A percentile compares a stretch with the other conserved stretches of the same genome.
phyloP scores from a whole-genome alignment of 2,329 filamentous ascomycete species.

The Aureobasidium sp. region DNA sequence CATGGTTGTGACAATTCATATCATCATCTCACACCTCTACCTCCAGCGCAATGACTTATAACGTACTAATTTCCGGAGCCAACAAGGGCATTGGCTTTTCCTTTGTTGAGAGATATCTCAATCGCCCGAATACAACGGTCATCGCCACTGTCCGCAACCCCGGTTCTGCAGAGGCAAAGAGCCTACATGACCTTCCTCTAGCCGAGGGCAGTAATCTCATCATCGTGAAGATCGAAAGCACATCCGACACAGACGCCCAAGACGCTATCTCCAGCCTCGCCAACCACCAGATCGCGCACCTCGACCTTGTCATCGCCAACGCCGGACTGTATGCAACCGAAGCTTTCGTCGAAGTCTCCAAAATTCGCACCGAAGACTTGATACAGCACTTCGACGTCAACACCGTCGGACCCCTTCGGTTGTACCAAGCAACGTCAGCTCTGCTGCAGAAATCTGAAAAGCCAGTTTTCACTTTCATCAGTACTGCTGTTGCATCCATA shows the following conservation, averaged over 20 bases:
- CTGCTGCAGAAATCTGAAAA: slow-evolving; percentile 28
- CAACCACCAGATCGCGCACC: neutral
- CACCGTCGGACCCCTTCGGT: slow-evolving; percentile 32
- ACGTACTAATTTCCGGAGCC: neutral
- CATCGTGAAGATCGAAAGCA: slow-evolving; percentile 18
- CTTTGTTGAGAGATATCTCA: slow-evolving; percentile 12
- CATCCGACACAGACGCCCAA: slow-evolving; percentile 3
- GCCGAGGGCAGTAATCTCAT: slow-evolving; percentile 15
- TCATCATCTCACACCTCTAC: neutral
- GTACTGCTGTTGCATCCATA: neutral
- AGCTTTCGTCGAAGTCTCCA: neutral
- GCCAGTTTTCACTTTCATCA: slow-evolving; percentile 36
- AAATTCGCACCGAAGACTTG: slow-evolving; percentile 20
- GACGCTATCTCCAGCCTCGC: slow-evolving; percentile 20
- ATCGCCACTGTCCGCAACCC: slow-evolving; percentile 18
- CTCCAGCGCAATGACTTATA: neutral
- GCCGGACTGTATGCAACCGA: neutral
- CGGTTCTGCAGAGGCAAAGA: neutral
- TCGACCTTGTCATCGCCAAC: slow-evolving; percentile 20
- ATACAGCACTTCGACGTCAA: slow-evolving; percentile 30
- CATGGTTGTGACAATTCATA: neutral
- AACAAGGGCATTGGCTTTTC: neutral
- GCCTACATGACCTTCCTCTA: neutral
- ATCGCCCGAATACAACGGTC: slow-evolving; percentile 16
- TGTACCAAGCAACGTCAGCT: slow-evolving; percentile 41